Base-by-base conservation (phyloP, 805 yeast species). In the Zygosaccharomyces bisporus region DNA sequence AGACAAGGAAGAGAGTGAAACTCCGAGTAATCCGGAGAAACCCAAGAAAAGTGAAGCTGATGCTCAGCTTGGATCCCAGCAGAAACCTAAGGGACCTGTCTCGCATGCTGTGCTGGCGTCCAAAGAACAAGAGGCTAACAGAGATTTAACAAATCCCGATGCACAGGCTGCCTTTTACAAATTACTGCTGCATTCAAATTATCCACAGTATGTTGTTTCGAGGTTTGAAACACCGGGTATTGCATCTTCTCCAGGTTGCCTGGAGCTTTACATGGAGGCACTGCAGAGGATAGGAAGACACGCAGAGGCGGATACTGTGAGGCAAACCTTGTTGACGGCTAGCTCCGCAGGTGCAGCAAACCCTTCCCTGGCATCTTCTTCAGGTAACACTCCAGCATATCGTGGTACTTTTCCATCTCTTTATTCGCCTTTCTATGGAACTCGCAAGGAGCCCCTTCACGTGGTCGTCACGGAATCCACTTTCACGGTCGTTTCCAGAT, bases 131-230 rank as follows among this genome's bases (percentile, higher is more conserved):
- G 71, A 74, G n/a, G 99, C 99, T 33, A 93, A 93, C 66, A 69
- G 75, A 48, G 82, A 85, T 45, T 66, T 86, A 36, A 66, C 72
- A 38, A 83, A 86, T 63, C 76, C 97, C 1, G 68, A 61, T 3
- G 71, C 77, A 4, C 99, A 93, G 68, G 90, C 95, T 1, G 82
- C 79, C 44, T 91, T 93, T 58, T 93, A 93, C 69, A 76, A 77
- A 50, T 73, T 80, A 10, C 71, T 93, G 38, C 65, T 93, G 51
- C 77, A 77, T 46, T 76, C 91, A 44, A 86, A 86, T 67, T 93
- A 88, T 61, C 98, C 99, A n/a, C 95, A 89, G 57, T 83, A 91
- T 43, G 96, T 93, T 5, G 88, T 91, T n/a, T 83, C 93, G 45
- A 77, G 99, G 47, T 95, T 78, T 63, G 98, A 95, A 64, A 85